Conservation (phyloP, 83 land plant genomes). For the Thuja plicata region DNA sequence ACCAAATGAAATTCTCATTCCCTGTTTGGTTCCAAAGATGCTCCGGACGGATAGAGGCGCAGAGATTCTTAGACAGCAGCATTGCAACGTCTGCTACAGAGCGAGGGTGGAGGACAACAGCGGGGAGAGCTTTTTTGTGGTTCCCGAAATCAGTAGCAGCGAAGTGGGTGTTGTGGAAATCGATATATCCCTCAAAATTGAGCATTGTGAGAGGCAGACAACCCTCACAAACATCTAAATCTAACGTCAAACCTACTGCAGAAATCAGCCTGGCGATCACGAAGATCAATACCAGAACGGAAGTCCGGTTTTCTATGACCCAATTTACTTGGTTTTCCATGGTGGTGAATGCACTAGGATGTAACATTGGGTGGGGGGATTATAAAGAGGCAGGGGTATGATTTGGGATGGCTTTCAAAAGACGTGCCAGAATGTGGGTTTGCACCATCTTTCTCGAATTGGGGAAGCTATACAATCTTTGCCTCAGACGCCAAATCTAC, state of each 20-base stretch:
- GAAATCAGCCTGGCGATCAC: conserved; percentile 12
- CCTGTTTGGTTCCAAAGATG: too few relatives aligned
- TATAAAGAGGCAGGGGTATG: background rate
- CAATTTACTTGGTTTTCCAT: background rate
- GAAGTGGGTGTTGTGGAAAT: conserved; percentile 10
- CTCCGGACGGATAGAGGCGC: too few relatives aligned
- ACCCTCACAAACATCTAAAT: background rate
- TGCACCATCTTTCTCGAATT: conserved; percentile 3
- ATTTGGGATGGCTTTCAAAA: background rate
- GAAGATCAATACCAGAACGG: background rate
- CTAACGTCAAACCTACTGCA: conserved; percentile 5
- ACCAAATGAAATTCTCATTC: too few relatives aligned
- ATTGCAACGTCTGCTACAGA: conserved; percentile 33
- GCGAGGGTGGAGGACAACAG: conserved; percentile 22
- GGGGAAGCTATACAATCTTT: conserved; percentile 6
- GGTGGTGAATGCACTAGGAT: background rate
- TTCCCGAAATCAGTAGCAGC: conserved; percentile 8
- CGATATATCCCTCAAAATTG: background rate
- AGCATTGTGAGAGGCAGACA: background rate
- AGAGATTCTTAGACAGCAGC: too few relatives aligned
- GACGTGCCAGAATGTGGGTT: conserved; percentile 9
- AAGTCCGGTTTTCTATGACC: conserved; percentile 5
- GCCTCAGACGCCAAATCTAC: conserved; percentile 6
- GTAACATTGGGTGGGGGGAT: background rate
- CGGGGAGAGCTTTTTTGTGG: background rate